Conservation (phyloP, 129 eudicot genomes). For the Sambucus nigra region DNA sequence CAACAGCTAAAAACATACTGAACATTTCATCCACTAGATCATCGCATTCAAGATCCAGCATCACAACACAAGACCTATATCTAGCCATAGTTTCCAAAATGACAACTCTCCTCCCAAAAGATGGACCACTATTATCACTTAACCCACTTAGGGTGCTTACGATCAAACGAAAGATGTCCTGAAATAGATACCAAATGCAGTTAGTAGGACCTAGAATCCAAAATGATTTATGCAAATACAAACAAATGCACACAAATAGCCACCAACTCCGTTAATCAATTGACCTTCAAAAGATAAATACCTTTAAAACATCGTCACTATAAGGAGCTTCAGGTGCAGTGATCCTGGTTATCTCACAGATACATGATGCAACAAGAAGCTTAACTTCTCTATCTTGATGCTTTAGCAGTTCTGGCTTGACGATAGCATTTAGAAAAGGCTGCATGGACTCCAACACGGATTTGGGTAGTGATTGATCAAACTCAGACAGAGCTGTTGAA, state of each 20-base stretch:
- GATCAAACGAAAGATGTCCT: conserved; percentile 77
- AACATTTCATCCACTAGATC: conserved; percentile 79
- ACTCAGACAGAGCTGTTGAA: conserved; percentile 53
- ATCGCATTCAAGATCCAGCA: conserved; percentile 98
- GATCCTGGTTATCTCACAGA: conserved; percentile 86
- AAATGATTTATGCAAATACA: neutral
- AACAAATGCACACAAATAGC: conserved; percentile 7
- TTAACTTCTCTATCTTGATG: conserved; percentile 81
- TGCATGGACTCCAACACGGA: conserved; percentile 65
- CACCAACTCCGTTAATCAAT: conserved; percentile 4
- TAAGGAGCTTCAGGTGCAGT: conserved; percentile 99
- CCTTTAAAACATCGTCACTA: conserved; percentile 77
- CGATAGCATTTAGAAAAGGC: conserved; percentile 60
- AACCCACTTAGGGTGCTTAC: conserved; percentile 82
- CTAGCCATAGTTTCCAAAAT: conserved; percentile 85
- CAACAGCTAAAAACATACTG: conserved; percentile 60
- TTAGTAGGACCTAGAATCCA: conserved; percentile 14
- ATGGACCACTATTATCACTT: conserved; percentile 59
- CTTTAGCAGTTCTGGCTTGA: conserved; percentile 70
- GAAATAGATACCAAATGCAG: conserved; percentile 17
- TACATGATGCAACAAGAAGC: conserved; percentile 85
- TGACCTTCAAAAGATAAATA: conserved; percentile 8
- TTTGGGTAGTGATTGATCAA: conserved; percentile 78
- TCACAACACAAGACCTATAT: conserved; percentile 90
- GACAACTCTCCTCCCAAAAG: conserved; percentile 73